These are phyloP conservation scores for Aspergillus proliferans DNA, from an alignment of 2,329 filamentous ascomycete genomes.

Conservation along the genomic window DNA sequence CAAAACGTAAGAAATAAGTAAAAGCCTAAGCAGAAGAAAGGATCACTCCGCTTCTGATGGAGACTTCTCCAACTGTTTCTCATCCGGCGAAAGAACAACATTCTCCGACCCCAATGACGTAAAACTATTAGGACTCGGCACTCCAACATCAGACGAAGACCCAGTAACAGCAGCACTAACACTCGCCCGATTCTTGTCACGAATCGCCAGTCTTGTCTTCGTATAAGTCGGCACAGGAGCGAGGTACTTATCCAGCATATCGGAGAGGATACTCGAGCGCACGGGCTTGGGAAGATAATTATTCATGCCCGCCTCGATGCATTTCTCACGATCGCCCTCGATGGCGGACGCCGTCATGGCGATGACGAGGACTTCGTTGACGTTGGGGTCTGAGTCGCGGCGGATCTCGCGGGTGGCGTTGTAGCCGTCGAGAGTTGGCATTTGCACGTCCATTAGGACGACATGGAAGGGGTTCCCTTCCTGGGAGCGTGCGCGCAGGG, in stretches of 20 bases:
- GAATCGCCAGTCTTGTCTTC: conserved; percentile 24
- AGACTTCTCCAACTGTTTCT: conserved; percentile 4
- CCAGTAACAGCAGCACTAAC: conserved; percentile 21
- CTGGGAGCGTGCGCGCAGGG: conserved; percentile 64
- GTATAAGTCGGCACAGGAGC: conserved; percentile 41
- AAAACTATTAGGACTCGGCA: conserved; percentile 14
- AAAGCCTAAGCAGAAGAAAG: neutral
- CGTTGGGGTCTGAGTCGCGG: conserved; percentile 66
- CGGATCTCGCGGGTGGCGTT: conserved; percentile 81
- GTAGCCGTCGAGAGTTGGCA: conserved; percentile 89
- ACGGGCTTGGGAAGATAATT: conserved; percentile 95
- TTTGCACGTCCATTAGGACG: conserved; percentile 92
- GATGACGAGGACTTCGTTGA: conserved; percentile 82
- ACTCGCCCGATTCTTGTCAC: conserved; percentile 23
- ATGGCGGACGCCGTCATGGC: conserved; percentile 97
- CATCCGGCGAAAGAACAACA: conserved; percentile 10
- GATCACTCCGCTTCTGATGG: neutral
- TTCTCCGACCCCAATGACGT: conserved; percentile 13
- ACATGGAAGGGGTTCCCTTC: conserved; percentile 78
- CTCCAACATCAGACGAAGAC: conserved; percentile 22
- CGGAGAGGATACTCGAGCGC: conserved; percentile 77
- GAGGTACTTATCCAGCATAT: conserved; percentile 68
- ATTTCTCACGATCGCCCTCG: conserved; percentile 89
- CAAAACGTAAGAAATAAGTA: neutral
- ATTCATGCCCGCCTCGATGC: conserved; percentile 93